These are phyloP conservation scores for Fusarium sublunatum DNA, from an alignment of 2,329 filamentous ascomycete genomes.

Conservation along the genomic window DNA sequence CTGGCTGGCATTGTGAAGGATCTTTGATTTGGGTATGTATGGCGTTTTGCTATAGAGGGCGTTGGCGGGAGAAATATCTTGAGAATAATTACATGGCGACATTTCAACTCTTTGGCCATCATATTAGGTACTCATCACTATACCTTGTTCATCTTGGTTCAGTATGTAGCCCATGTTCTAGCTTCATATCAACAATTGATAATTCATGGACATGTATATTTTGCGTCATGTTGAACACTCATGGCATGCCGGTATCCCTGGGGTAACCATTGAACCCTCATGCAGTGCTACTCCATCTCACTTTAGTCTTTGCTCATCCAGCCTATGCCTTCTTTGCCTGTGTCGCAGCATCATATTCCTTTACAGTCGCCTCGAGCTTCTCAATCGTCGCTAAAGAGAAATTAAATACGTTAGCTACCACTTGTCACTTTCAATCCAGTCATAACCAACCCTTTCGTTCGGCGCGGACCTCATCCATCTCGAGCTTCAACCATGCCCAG, in stretches of 20 bases:
- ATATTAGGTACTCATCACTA: neutral
- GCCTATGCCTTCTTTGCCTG: slow-evolving; percentile 36
- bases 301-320: neutral
- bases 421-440: slow-evolving; percentile 1
- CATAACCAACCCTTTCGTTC: slow-evolving; percentile 64
- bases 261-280: neutral
- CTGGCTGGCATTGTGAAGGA: slow-evolving; percentile 34
- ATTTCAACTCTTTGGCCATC: neutral
- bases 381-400: slow-evolving; percentile 49
- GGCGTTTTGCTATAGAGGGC: slow-evolving; percentile 24
- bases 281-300: neutral
- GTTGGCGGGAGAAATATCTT: slow-evolving; percentile 9
- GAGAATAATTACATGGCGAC: slow-evolving; percentile 6
- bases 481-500: slow-evolving; percentile 79
- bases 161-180: neutral
- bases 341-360: slow-evolving; percentile 48
- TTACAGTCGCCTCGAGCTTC: slow-evolving; percentile 54
- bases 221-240: neutral
- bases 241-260: neutral
- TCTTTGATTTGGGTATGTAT: slow-evolving; percentile 11
- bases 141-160: neutral
- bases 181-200: neutral
- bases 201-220: neutral
- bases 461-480: slow-evolving; percentile 74
- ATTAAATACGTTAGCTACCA: neutral